Evolutionary conservation across 306 rosid genomes (phyloP).

Genomic region (Vigna nakashimae): DNA sequence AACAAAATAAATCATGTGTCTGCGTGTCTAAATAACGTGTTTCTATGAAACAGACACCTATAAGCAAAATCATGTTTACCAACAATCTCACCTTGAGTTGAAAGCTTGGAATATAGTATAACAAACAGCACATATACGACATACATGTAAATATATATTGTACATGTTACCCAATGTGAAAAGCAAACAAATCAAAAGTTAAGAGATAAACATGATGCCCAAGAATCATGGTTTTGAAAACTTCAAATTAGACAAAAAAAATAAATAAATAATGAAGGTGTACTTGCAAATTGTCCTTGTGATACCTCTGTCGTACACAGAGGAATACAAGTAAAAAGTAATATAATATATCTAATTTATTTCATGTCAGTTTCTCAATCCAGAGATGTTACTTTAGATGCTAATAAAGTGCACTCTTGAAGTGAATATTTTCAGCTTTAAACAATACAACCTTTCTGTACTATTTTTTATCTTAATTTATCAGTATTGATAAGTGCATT

Average conservation of each 20-base stretch:
- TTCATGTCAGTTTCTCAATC: background rate
- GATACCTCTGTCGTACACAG: background rate
- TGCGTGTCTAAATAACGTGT: background rate
- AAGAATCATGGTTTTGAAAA: slow-evolving; percentile 1
- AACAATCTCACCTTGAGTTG: background rate
- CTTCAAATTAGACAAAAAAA: slow-evolving; percentile 1
- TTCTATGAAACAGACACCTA: background rate
- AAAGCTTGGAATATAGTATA: slow-evolving; percentile 36
- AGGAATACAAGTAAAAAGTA: background rate
- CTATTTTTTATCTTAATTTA: background rate
- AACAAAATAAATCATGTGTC: background rate
- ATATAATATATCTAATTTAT: background rate
- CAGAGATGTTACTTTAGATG: background rate
- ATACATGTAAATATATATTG: background rate
- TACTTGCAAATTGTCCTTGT: background rate
- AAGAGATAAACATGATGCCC: background rate
- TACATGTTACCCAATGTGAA: background rate
- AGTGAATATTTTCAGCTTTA: too few species aligned
- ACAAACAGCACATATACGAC: slow-evolving; percentile 21
- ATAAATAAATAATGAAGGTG: background rate
- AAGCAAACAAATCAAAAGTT: background rate
- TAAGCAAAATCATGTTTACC: slow-evolving; percentile 27
- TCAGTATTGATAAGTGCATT: background rate
- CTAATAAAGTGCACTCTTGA: background rate
- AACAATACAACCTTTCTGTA: too few species aligned